Evolutionary conservation across 352 stramenopile species (phyloP), one percentile per base, ranked within the genome.

Genomic region (Saprolegnia diclina): DNA sequence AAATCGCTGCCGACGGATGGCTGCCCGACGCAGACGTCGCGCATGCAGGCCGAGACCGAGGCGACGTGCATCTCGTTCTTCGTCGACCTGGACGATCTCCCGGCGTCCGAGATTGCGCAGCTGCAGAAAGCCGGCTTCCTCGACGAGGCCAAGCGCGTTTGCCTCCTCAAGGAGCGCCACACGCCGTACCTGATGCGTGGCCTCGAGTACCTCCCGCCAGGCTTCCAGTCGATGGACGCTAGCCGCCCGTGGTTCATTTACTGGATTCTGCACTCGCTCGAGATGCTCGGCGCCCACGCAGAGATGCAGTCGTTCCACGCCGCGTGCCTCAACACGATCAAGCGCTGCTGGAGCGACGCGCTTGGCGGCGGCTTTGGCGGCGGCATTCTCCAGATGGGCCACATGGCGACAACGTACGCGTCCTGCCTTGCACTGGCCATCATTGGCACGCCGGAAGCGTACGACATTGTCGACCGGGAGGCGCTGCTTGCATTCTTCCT

Each of bases 191-290:
- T 97, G 26, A 77, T 75, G 57, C 78, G 79, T 24, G 85, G 87
- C 3, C 75, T 97, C 5, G 78, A 77, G 11, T 79, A 78, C 4
- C 65, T 98, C 16, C 74, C 85, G 0, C 67, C 81, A 16, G 82
- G 87, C 16, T 98, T 98, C 65, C 86, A 96, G 14, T 87, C 80
- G 35, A 74, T 98, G 22, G 97, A 99, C 77, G 91, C 96, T 22
- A 88, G 91, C 79, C 91, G 94, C 19, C 93, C 97, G 11, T 99
- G 97, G 97, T 97, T 99, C 64, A 76, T 95, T 21, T 99, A 99
- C 77, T 99, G 96, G 96, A 97, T 98, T 70, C 75, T 98, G 21
- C 95, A 99, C 67, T 82, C 81, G 13, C 80, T 98, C 42, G 94
- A 99, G 76, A 80, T 99, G 21, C 77, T 99, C 53, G 90, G 91